These are phyloP conservation scores for Rachicladosporium sp. DNA, from an alignment of 2,329 filamentous ascomycete species.

Conservation along the genomic window DNA sequence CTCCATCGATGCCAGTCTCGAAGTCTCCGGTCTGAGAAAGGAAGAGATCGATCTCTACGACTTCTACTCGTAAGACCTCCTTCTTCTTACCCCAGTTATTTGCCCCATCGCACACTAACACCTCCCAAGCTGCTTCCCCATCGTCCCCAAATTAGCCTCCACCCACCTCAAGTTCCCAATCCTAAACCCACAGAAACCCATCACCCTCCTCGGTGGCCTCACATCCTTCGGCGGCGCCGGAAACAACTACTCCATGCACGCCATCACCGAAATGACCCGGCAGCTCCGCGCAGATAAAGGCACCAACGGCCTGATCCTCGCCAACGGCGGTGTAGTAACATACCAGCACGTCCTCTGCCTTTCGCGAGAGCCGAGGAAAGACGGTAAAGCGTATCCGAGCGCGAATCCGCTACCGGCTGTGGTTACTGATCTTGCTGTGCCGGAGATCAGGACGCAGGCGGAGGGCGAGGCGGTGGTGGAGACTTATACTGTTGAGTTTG, in stretches of 20 bases:
- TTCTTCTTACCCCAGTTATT: not conserved
- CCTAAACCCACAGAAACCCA: slow-evolving; percentile 33
- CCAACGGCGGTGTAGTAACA: slow-evolving; percentile 53
- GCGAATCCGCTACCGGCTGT: slow-evolving; percentile 33
- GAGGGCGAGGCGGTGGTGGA: slow-evolving; percentile 43
- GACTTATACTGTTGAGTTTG: slow-evolving; percentile 51
- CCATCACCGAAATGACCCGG: slow-evolving; percentile 44
- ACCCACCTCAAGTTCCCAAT: slow-evolving; percentile 45
- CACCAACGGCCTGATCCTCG: slow-evolving; percentile 45
- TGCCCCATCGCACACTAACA: not conserved
- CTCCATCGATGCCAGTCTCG: slow-evolving; percentile 44
- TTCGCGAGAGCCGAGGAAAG: slow-evolving; percentile 33
- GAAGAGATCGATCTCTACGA: slow-evolving; percentile 49
- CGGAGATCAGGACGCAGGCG: slow-evolving; percentile 30
- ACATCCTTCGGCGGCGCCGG: slow-evolving; percentile 59
- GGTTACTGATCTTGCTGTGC: slow-evolving; percentile 29
- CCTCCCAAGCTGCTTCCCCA: slow-evolving; percentile 50
- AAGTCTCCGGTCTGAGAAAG: slow-evolving; percentile 33
- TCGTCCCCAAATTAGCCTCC: slow-evolving; percentile 55
- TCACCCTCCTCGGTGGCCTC: slow-evolving; percentile 52
- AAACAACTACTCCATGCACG: slow-evolving; percentile 61
- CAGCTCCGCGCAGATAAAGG: slow-evolving; percentile 36
- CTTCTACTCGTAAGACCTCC: slow-evolving; percentile 44
- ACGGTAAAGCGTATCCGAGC: slow-evolving; percentile 34
- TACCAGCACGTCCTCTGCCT: slow-evolving; percentile 53